These are phyloP conservation scores for Cylindrodendrum hubeiense DNA, from an alignment of 2,329 filamentous ascomycete genomes.

Conservation along the genomic window DNA sequence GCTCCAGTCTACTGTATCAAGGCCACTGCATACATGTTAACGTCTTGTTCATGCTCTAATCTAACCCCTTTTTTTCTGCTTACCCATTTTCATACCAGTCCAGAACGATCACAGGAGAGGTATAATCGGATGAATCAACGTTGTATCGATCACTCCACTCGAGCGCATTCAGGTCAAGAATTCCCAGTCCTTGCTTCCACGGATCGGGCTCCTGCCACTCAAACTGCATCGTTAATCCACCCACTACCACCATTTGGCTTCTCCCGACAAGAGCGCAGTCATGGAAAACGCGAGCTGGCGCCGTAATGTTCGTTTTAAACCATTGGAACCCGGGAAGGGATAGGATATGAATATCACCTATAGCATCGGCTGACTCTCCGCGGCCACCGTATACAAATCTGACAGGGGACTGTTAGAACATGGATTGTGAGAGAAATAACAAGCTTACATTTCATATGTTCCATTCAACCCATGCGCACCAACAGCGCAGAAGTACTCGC, in stretches of 20 bases:
- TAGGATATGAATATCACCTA: too few relatives aligned
- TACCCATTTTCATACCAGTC: too few relatives aligned
- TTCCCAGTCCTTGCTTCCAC: conserved; percentile 2
- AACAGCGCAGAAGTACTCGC: background rate
- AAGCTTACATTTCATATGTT: background rate
- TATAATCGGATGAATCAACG: background rate
- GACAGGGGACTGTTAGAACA: background rate
- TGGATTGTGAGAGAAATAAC: background rate
- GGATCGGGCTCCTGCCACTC: background rate
- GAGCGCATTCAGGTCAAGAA: conserved; percentile 8
- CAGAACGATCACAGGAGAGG: background rate
- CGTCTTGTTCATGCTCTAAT: too few relatives aligned
- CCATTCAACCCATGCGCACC: background rate
- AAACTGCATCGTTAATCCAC: background rate
- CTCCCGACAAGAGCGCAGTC: conserved; percentile 6
- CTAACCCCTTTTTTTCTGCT: too few relatives aligned
- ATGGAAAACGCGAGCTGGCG: background rate
- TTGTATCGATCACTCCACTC: conserved; percentile 5
- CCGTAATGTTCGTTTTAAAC: background rate
- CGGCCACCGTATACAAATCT: too few relatives aligned
- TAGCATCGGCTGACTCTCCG: too few relatives aligned
- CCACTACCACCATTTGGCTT: background rate
- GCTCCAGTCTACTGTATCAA: too few relatives aligned
- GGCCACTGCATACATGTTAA: too few relatives aligned
- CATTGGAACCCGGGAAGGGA: too few relatives aligned